A percentile compares a stretch with the other conserved stretches of the same genome.
Evolutionary conservation across 2,329 filamentous ascomycete genomes (phyloP).

Genomic region (Byssothecium circinans): DNA sequence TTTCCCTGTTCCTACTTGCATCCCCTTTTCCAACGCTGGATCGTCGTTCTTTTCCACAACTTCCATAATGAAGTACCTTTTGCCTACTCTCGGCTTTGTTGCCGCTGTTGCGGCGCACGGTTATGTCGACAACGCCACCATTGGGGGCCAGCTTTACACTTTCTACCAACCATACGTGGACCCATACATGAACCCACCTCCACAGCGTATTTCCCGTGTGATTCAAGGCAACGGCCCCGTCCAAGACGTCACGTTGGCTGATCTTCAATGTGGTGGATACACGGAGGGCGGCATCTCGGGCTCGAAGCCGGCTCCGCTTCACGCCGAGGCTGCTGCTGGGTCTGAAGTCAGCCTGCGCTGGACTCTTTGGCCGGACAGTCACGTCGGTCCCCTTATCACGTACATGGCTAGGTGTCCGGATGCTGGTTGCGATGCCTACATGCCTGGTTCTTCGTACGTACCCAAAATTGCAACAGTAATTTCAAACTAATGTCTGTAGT

Average conservation of each 20-base stretch:
- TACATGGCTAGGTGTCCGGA: slow-evolving; percentile 64
- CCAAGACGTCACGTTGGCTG: slow-evolving; percentile 54
- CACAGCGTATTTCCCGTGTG: slow-evolving; percentile 58
- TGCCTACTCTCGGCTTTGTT: slow-evolving; percentile 29
- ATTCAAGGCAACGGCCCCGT: slow-evolving; percentile 63
- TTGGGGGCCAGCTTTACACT: slow-evolving; percentile 32
- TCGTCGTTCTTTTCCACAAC: slow-evolving; percentile 13
- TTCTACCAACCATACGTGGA: slow-evolving; percentile 43
- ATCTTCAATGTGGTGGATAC: slow-evolving; percentile 61
- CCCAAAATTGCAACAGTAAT: slow-evolving; percentile 6
- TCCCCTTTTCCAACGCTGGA: slow-evolving; percentile 5
- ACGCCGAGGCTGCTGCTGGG: slow-evolving; percentile 57
- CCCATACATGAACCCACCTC: slow-evolving; percentile 38
- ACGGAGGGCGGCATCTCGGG: slow-evolving; percentile 53
- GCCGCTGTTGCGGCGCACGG: slow-evolving; percentile 38
- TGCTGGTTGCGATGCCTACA: slow-evolving; percentile 53
- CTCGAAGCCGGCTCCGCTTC: slow-evolving; percentile 57
- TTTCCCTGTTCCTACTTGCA: slow-evolving; percentile 7
- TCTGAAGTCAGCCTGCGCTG: slow-evolving; percentile 57
- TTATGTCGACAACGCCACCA: slow-evolving; percentile 41
- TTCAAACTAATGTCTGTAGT: slow-evolving; percentile 21
- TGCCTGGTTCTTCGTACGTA: slow-evolving; percentile 48
- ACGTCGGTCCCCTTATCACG: slow-evolving; percentile 59
- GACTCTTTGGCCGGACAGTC: slow-evolving; percentile 55
- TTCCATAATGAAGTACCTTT: slow-evolving; percentile 37